A percentile compares a stretch with the other conserved stretches of the same genome.
These are phyloP conservation scores for Aspergillus bertholletiae DNA, from an alignment of 495 filamentous ascomycete genomes.

Conservation along the genomic window DNA sequence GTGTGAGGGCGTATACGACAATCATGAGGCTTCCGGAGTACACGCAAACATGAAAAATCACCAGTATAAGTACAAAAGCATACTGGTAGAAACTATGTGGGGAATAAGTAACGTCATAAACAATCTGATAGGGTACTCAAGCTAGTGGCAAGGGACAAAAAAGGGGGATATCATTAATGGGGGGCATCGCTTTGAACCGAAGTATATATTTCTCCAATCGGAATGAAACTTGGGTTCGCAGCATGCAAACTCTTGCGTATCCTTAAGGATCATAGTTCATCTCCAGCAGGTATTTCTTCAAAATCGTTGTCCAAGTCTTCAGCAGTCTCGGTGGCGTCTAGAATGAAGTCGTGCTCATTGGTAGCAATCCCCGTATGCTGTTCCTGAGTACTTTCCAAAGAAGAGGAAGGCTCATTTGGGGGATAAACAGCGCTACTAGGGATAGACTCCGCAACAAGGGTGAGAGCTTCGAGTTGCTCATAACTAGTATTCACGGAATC, in stretches of 20 bases:
- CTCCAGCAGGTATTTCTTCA: conserved; percentile 28
- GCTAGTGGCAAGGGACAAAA: not conserved
- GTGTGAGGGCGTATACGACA: not conserved
- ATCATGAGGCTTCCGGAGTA: not conserved
- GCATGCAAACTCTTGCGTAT: not conserved
- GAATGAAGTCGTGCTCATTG: not conserved
- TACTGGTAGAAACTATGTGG: conserved; percentile 39
- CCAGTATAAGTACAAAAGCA: conserved; percentile 14
- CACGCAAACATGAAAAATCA: not conserved
- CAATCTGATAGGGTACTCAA: not conserved
- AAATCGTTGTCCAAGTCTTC: not conserved
- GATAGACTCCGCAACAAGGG: not conserved
- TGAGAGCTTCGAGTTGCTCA: not conserved
- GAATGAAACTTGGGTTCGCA: not conserved
- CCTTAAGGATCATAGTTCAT: conserved; percentile 50
- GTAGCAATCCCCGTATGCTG: not conserved
- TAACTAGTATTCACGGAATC: not conserved
- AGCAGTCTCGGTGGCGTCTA: not conserved
- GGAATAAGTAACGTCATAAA: conserved; percentile 31
- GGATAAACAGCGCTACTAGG: not conserved
- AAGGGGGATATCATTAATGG: conserved; percentile 12
- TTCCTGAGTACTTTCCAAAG: not conserved
- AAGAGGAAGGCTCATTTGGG: not conserved
- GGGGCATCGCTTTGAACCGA: not conserved
- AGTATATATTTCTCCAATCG: not conserved